Evolutionary conservation across 176 grass and related monocot species (phyloP), one percentile per base, ranked within the genome.

Genomic region (Aegilops tauschii): DNA sequence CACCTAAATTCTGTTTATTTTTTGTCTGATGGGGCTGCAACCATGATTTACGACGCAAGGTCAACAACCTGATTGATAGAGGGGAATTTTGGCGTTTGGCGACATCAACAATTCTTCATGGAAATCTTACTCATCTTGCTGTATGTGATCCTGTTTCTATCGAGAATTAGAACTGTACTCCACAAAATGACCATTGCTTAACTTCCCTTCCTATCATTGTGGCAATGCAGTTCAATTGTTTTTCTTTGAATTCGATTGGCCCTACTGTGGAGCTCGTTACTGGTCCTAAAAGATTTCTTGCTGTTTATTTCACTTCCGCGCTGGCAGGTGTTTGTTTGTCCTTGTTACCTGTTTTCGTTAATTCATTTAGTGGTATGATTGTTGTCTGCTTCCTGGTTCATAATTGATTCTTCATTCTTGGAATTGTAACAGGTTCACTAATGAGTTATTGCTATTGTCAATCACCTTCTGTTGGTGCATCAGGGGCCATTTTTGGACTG

Each of bases 201-300:
- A 93, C 27, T 90, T 89, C 20, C 12, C 44, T 82, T 70, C 37
- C n/a, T 63, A 45, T 56, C 32, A 34, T 23, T 16, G n/a, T 35
- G 2, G 36, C 47, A 73, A 54, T 87, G 63, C 88, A 95, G 96
- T 89, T 95, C 89, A 98, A 98, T 61, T 93, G 91, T 88, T 98
- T 93, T 90, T 98, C 96, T 47, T 93, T 94, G 67, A 98, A 98
- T 84, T 98, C 96, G 5, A 94, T 94, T 74, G 93, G 96, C 47
- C 96, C 96, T 40, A 85, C 40, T 16, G 90, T 98, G 21, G 96
- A 98, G 78, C 61, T 91, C 70, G 85, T 98, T 73, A 88, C 86
- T 84, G 96, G 93, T 3, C 86, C 92, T 79, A 87, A 62, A 82
- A 89, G 92, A 86, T 94, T 94, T 71, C 86, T 98, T 76, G 86